These are phyloP conservation scores for Lactarius hengduanensis DNA, from an alignment of 768 basidiomycete species.

Conservation along the genomic window DNA sequence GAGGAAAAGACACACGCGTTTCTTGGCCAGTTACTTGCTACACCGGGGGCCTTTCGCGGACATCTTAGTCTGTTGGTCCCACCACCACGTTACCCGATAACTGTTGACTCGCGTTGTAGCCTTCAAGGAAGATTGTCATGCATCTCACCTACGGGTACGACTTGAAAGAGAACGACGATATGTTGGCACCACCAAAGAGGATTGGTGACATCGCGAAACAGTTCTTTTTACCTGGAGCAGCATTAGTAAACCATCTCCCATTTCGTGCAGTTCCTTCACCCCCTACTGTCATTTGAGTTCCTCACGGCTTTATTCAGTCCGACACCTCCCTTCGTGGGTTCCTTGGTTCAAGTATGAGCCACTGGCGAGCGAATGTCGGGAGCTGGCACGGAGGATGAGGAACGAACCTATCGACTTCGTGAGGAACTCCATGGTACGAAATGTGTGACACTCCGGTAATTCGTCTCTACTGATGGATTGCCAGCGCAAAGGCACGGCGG, in stretches of 20 bases:
- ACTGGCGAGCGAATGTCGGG: background rate
- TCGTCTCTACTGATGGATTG: background rate
- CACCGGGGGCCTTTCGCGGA: background rate
- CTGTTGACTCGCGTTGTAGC: background rate
- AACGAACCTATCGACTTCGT: conserved; percentile 3
- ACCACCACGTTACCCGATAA: background rate
- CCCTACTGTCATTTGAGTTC: background rate
- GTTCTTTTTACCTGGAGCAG: conserved; percentile 6
- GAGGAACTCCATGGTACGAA: conserved; percentile 3
- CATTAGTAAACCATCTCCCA: conserved; percentile 14
- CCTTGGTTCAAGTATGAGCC: conserved; percentile 2
- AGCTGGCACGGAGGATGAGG: background rate
- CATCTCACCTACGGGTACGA: conserved; percentile 14
- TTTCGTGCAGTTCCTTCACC: background rate
- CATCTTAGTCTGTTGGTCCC: conserved; percentile 1
- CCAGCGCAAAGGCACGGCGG: background rate
- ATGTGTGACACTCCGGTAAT: no score
- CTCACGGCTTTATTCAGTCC: background rate
- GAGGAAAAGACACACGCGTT: conserved; percentile 9
- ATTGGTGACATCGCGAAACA: background rate
- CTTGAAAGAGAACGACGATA: conserved; percentile 1
- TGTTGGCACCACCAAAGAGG: background rate
- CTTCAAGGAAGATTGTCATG: conserved; percentile 9
- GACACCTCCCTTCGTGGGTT: conserved; percentile 7
- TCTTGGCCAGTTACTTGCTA: background rate